Evolutionary conservation across 176 grass and related monocot genomes (phyloP).

Genomic region (Cenchrus americanus): DNA sequence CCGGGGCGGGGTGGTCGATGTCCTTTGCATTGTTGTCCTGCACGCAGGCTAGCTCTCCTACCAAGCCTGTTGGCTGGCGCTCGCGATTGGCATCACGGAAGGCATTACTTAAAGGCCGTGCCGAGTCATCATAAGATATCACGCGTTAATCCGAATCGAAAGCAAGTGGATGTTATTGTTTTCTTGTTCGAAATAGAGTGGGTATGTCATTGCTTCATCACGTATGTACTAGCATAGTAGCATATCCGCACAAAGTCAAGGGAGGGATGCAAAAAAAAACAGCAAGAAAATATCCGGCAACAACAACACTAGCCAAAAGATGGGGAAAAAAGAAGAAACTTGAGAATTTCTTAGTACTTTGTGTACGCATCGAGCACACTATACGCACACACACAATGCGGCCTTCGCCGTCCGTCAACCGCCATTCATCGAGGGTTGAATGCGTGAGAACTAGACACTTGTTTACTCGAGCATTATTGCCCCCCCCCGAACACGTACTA

Average conservation of each 20-base stretch:
- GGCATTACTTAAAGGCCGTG: conserved; percentile 25
- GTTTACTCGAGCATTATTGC: conserved; percentile 33
- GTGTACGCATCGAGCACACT: not conserved
- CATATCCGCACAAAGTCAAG: not conserved
- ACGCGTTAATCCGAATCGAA: not conserved
- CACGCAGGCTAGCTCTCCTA: conserved; percentile 4
- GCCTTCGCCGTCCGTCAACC: conserved; percentile 21
- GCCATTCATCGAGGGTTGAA: not conserved
- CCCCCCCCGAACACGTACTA: not conserved
- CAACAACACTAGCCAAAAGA: no score
- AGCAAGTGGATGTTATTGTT: no score
- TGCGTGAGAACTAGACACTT: not conserved
- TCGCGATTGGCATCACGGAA: conserved; percentile 6
- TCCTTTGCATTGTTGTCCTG: not conserved
- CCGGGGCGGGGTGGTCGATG: no score
- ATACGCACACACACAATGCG: conserved; percentile 2
- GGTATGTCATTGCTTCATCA: no score
- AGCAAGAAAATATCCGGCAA: no score
- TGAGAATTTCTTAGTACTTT: no score
- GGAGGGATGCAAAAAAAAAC: not conserved
- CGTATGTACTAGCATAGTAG: not conserved
- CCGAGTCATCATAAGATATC: not conserved
- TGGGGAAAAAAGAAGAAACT: no score
- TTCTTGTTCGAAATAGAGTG: no score
- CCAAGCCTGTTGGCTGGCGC: not conserved